Evolutionary conservation across 805 yeast species (phyloP), one percentile per base, ranked within the genome.

Genomic region (Crinitomyces ghanaensis): DNA sequence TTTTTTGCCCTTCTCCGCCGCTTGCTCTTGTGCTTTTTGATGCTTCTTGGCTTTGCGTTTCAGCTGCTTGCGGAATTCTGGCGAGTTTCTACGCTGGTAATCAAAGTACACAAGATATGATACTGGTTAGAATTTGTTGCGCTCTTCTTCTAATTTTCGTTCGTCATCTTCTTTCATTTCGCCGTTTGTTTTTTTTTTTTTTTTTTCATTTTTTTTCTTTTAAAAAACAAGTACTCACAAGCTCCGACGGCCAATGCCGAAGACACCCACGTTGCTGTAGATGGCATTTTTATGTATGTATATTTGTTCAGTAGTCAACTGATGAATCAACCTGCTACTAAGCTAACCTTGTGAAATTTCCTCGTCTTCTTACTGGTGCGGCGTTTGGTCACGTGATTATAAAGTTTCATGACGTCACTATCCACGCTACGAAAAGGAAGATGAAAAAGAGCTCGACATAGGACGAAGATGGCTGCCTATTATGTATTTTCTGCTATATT

Each of bases 81-180:
- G 58, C 37, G 79, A 74, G 59, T 68, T 66, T 63, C 97, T 81
- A 63, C 98, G 83, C 60, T 70, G 70, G 66, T 85, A 81, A 63
- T 91, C 99, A 53, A 93, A 93, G 65, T 83, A 91, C 24, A 74
- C 63, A 36, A 88, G 82, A 61, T 91, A 88, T 12, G 60, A 45
- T 15, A 58, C 58, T 53, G 28, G 16, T 9, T 6, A 25, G 5
- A 5, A 29, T 23, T 25, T 21, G 28, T 28, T 30, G n/a, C n/a
- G n/a, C n/a, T n/a, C n/a, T 31, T n/a, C 20, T n/a, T 7, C 18
- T 11, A n/a, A n/a, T n/a, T 19, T 12, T 17, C 16, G 9, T n/a
- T 13, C 28, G 11, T 20, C 19, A 12, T 8, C 12, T 19, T 19
- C 17, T 19, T 14, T 17, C 6, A 6, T 12, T 26, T 16, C 20